These are phyloP conservation scores for Podospora fimiseda DNA, from an alignment of 495 filamentous ascomycete genomes.

Conservation along the genomic window DNA sequence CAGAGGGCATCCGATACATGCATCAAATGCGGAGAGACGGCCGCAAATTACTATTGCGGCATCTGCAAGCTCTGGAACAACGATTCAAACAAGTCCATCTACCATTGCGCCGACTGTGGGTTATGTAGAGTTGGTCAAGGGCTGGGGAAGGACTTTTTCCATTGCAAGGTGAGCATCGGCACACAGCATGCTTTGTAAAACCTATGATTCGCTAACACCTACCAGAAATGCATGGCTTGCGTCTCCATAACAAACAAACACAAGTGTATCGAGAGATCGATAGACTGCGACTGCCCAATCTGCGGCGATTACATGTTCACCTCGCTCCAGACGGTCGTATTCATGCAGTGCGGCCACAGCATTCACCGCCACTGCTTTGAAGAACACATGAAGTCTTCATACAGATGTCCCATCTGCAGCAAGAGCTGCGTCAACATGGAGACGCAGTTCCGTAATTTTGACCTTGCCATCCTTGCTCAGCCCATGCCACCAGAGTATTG, in stretches of 20 bases:
- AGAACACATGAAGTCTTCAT: slow-evolving; percentile 76
- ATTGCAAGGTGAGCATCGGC: slow-evolving; percentile 82
- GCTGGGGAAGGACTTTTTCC: slow-evolving; percentile 91
- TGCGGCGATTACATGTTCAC: slow-evolving; percentile 97
- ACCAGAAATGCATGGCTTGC: slow-evolving; percentile 81
- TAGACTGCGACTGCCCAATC: slow-evolving; percentile 96
- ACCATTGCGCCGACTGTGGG: slow-evolving; percentile 94
- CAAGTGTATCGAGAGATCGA: slow-evolving; percentile 89
- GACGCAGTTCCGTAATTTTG: slow-evolving; percentile 81
- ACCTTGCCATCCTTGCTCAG: slow-evolving; percentile 75
- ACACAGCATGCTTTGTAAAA: not conserved
- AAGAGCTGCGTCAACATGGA: slow-evolving; percentile 96
- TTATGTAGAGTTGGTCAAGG: slow-evolving; percentile 90
- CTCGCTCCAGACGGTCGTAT: slow-evolving; percentile 81
- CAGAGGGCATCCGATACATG: slow-evolving; percentile 79
- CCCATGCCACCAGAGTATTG: slow-evolving; percentile 85
- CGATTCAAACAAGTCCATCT: slow-evolving; percentile 83
- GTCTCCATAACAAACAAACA: slow-evolving; percentile 77
- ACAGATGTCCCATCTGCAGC: slow-evolving; percentile 92
- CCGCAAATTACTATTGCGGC: slow-evolving; percentile 89
- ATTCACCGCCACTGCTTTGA: slow-evolving; percentile 85
- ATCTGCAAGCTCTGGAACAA: slow-evolving; percentile 98
- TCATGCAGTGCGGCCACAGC: slow-evolving; percentile 93
- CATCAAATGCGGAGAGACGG: slow-evolving; percentile 62
- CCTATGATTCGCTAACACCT: not conserved